These are phyloP conservation scores for Dicorynia guianensis DNA, from an alignment of 306 rosid species.

Conservation along the genomic window DNA sequence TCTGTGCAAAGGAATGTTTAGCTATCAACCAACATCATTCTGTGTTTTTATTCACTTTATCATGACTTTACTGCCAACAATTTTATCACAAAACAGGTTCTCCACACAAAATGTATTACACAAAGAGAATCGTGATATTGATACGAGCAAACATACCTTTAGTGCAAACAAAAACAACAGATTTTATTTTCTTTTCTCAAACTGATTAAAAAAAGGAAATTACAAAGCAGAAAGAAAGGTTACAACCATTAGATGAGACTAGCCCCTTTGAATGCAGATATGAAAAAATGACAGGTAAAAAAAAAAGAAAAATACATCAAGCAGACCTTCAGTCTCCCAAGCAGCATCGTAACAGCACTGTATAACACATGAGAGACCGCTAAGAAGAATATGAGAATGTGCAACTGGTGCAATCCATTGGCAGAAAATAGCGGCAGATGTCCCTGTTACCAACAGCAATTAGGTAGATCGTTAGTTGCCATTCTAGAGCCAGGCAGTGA, in stretches of 20 bases:
- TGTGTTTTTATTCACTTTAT: background rate
- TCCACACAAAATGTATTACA: too few relatives aligned
- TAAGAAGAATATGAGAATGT: conserved; percentile 93
- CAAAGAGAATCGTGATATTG: background rate
- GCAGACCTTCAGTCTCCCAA: conserved; percentile 91
- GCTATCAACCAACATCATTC: conserved; percentile 24
- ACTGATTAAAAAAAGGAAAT: conserved; percentile 11
- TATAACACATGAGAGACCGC: conserved; percentile 86
- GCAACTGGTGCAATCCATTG: conserved; percentile 90
- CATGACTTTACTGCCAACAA: background rate
- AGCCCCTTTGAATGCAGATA: background rate
- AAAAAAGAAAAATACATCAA: background rate
- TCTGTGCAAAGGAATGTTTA: conserved; percentile 62
- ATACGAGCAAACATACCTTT: conserved; percentile 4
- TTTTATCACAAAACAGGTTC: too few relatives aligned
- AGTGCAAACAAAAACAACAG: background rate
- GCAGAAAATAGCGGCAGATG: conserved; percentile 70
- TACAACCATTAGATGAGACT: background rate
- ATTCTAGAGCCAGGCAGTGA: background rate
- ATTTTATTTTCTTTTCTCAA: background rate
- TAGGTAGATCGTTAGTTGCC: background rate
- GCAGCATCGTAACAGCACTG: conserved; percentile 95
- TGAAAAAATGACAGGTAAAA: conserved; percentile 4
- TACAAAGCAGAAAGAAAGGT: conserved; percentile 10
- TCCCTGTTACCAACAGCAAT: conserved; percentile 60